phyloP scores from a whole-genome alignment of 2,329 filamentous ascomycete genomes.

The Alternaria brassicicola region DNA sequence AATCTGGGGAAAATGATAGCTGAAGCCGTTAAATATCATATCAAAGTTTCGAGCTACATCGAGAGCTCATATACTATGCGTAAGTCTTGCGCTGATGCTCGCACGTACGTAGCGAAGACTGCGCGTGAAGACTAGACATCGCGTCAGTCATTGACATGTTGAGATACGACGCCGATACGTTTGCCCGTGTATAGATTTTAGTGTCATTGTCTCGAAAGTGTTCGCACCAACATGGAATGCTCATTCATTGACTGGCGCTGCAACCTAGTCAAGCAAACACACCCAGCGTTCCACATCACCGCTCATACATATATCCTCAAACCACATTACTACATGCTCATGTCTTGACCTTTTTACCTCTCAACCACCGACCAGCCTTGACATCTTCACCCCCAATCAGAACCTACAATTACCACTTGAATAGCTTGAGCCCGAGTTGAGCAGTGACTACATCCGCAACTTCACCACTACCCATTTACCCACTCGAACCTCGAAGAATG shows the following conservation, averaged over 20 bases:
- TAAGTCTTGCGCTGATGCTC: background rate
- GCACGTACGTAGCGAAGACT: background rate
- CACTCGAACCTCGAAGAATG: conserved; percentile 5
- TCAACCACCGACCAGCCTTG: background rate
- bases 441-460: background rate
- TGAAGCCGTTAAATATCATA: background rate
- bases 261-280: background rate
- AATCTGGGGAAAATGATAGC: background rate
- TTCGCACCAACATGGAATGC: background rate
- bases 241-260: background rate
- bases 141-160: background rate
- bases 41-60: no score
- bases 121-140: background rate
- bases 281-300: background rate
- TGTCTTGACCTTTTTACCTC: background rate
- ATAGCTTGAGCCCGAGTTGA: background rate
- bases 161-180: no score
- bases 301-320: background rate
- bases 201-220: background rate
- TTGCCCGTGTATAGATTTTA: background rate
- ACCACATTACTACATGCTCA: background rate
- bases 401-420: background rate
- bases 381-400: background rate
- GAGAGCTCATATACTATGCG: background rate
- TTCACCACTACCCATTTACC: background rate